Conservation (phyloP, 139 green algal species). For the Chlorella sp. region DNA sequence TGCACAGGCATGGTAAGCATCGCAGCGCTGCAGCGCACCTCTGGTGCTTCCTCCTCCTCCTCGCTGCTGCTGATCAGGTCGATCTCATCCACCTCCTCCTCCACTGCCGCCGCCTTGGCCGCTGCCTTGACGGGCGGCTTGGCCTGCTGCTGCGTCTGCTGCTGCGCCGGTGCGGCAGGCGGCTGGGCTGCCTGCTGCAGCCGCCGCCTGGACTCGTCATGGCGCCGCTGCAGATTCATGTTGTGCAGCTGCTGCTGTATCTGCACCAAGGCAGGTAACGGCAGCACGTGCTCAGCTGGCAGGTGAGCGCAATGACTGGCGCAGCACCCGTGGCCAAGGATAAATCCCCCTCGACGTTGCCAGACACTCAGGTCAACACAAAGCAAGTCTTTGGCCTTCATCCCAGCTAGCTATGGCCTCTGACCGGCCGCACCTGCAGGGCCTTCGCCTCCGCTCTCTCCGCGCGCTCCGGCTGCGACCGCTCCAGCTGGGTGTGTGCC, state of each 20-base stretch:
- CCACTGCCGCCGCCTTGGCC: neutral
- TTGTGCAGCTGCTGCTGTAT: conserved; percentile 8
- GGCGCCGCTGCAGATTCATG: conserved; percentile 12
- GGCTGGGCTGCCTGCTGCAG: neutral
- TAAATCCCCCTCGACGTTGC: too few species aligned
- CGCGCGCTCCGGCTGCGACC: neutral
- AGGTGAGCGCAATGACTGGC: neutral
- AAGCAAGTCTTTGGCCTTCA: too few species aligned
- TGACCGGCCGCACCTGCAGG: neutral
- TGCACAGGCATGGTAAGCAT: too few species aligned
- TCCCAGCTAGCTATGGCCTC: neutral
- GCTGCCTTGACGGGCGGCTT: neutral
- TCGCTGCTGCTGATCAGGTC: conserved; percentile 25
- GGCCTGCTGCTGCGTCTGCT: neutral
- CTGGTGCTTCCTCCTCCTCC: neutral
- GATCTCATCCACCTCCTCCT: neutral
- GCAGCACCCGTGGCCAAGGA: too few species aligned
- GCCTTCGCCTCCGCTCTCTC: neutral
- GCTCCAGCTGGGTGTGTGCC: conserved; percentile 27
- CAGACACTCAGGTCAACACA: too few species aligned
- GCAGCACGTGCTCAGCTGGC: neutral
- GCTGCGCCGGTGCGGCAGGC: neutral
- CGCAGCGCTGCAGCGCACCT: neutral
- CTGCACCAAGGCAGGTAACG: neutral
- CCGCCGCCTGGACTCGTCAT: neutral